Percentiles rank a stretch among this genome's conserved stretches.
Evolutionary conservation across 176 grass and related monocot species (phyloP).

Genomic region (Alloteropsis semialata): DNA sequence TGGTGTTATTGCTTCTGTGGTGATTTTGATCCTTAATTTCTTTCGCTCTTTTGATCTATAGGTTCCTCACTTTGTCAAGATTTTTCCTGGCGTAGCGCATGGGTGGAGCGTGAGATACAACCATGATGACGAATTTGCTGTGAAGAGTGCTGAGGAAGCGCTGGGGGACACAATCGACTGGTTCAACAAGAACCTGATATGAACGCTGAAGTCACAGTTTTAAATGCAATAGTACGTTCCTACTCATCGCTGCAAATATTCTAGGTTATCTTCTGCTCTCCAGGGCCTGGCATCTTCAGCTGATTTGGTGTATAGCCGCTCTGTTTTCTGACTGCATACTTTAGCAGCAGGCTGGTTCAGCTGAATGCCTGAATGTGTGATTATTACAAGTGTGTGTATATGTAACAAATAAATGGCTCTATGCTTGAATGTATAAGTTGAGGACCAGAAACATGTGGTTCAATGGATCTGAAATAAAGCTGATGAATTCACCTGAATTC

Average conservation of each 20-base stretch:
- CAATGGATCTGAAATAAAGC: not conserved
- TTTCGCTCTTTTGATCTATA: not conserved
- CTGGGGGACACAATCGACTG: conserved; percentile 37
- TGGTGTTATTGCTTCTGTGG: not conserved
- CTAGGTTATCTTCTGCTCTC: no score
- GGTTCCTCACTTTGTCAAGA: conserved; percentile 54
- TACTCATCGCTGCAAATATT: not conserved
- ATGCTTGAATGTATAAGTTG: not conserved
- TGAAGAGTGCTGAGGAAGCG: conserved; percentile 64
- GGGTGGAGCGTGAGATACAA: conserved; percentile 62
- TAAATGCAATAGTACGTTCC: not conserved
- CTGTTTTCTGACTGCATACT: not conserved
- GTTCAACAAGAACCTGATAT: conserved; percentile 58
- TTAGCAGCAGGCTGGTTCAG: not conserved
- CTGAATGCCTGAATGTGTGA: no score
- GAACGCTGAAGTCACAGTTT: not conserved
- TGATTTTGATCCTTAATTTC: not conserved
- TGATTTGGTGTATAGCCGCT: not conserved
- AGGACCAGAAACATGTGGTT: not conserved
- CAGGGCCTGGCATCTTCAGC: not conserved
- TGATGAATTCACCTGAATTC: no score
- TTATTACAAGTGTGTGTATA: not conserved
- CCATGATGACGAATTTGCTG: conserved; percentile 32
- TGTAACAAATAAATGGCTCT: not conserved
- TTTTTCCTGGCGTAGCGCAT: conserved; percentile 67